Percentiles rank a stretch among this genome's conserved stretches.
Conservation (phyloP, 305 asterid species). For the Fraxinus baroniana region DNA sequence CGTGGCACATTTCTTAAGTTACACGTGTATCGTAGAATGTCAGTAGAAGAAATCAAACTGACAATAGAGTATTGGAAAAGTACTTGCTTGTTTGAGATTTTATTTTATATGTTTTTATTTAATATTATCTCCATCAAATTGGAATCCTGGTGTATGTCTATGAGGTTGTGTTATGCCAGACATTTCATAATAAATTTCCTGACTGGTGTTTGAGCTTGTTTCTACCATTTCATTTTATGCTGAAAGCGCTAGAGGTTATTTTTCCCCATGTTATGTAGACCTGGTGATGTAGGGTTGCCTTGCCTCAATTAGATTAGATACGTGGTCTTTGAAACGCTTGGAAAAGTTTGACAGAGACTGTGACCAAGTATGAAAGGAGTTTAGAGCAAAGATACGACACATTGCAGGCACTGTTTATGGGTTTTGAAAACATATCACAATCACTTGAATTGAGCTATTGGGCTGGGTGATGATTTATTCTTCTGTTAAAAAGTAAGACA, state of each 20-base stretch:
- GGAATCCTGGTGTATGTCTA: constrained; percentile 8
- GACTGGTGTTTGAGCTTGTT: constrained; percentile 12
- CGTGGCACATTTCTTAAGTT: not conserved
- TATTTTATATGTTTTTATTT: not conserved
- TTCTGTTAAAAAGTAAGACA: not conserved
- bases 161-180: constrained; percentile 19
- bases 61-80: constrained; percentile 14
- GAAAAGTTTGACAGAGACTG: not conserved
- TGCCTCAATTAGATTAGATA: not conserved
- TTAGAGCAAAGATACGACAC: not conserved
- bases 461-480: not conserved
- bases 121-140: not conserved
- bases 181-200: constrained; percentile 9
- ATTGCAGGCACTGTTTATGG: not conserved
- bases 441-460: not conserved
- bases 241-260: not conserved
- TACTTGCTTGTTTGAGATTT: constrained; percentile 14
- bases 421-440: not conserved
- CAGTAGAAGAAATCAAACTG: not conserved
- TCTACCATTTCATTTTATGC: constrained; percentile 9
- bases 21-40: constrained; percentile 4
- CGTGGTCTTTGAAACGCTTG: not conserved
- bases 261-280: not conserved
- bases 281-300: not conserved
- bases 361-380: not conserved